Conservation (phyloP, 2,329 filamentous ascomycete species). For the Alternaria arbusti region DNA sequence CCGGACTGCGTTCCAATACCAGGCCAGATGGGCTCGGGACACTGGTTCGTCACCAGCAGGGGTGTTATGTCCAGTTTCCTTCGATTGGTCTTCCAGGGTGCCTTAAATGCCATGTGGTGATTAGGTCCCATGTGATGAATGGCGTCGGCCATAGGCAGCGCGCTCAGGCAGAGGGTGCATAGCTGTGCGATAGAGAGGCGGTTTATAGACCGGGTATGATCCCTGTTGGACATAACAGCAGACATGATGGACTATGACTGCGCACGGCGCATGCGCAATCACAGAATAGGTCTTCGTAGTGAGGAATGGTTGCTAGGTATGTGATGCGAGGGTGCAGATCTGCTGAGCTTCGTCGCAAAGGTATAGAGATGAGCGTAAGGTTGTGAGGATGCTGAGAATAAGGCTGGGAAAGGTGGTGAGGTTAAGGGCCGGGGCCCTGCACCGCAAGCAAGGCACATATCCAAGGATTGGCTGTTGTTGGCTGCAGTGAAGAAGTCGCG, state of each 20-base stretch:
- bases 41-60: constrained; percentile 74
- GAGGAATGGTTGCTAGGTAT: constrained; percentile 20
- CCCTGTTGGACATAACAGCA: constrained; percentile 11
- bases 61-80: constrained; percentile 54
- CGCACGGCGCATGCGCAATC: constrained; percentile 18
- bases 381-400: background rate
- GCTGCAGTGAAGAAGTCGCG: constrained; percentile 31
- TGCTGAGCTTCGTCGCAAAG: constrained; percentile 20
- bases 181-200: constrained; percentile 21
- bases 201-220: constrained; percentile 6
- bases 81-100: constrained; percentile 35
- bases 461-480: constrained; percentile 20
- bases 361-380: constrained; percentile 2
- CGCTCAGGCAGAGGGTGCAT: constrained; percentile 34
- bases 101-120: constrained; percentile 41
- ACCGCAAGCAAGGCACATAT: constrained; percentile 30
- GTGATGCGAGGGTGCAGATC: constrained; percentile 17
- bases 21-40: constrained; percentile 75
- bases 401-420: constrained; percentile 6
- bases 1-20: constrained; percentile 77
- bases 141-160: constrained; percentile 30
- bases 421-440: constrained; percentile 14
- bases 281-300: constrained; percentile 2
- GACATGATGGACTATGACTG: constrained; percentile 27
- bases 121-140: constrained; percentile 44